Evolutionary conservation across 352 stramenopile species (phyloP).

Genomic region (Hyaloperonospora brassicae): DNA sequence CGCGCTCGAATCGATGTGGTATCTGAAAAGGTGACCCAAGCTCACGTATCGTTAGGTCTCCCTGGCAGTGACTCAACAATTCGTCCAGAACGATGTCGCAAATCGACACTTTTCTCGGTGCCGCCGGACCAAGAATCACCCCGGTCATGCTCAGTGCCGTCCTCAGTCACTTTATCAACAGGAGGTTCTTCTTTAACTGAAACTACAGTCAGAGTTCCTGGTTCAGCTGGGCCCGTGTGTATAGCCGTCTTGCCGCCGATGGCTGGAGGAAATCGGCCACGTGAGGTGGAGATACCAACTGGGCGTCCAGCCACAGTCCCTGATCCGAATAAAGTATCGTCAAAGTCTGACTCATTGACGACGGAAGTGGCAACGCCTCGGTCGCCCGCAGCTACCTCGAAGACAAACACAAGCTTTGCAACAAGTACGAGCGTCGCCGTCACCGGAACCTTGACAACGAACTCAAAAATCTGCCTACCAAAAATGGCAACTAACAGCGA

Average conservation of each 20-base stretch:
- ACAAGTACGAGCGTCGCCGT: neutral
- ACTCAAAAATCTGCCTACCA: neutral
- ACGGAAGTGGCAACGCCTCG: neutral
- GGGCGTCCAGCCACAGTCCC: neutral
- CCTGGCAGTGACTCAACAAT: neutral
- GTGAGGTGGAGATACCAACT: neutral
- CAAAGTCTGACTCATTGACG: neutral
- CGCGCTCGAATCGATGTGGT: constrained; percentile 8
- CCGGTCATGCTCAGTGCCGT: neutral
- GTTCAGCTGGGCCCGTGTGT: neutral
- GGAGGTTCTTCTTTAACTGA: neutral
- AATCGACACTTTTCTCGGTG: neutral
- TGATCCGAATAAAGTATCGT: neutral
- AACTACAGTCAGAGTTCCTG: too few species aligned
- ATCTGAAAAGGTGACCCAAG: neutral
- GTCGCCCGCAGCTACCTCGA: neutral
- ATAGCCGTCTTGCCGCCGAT: constrained; percentile 1
- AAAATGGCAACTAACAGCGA: too few species aligned
- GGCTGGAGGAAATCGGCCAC: neutral
- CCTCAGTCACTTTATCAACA: neutral
- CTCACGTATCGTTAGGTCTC: neutral
- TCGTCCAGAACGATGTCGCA: constrained; percentile 2
- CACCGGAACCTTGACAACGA: neutral
- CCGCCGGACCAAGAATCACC: neutral
- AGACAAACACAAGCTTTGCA: constrained; percentile 1